These are phyloP conservation scores for Ophiostoma angusticollis DNA, from an alignment of 2,329 filamentous ascomycete species.

Conservation along the genomic window DNA sequence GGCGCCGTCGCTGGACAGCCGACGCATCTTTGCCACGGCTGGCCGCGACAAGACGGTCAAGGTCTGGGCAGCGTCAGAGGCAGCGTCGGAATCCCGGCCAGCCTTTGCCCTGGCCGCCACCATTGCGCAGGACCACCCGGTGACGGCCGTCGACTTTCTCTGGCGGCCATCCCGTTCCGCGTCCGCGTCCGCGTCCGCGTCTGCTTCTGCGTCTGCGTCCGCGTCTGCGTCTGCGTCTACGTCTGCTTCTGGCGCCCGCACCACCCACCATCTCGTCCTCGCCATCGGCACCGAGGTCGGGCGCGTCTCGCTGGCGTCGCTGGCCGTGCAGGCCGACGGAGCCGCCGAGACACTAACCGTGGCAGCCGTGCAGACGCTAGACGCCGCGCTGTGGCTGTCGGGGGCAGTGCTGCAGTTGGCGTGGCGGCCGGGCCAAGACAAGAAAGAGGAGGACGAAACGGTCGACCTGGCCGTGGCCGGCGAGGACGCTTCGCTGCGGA, in stretches of 20 bases:
- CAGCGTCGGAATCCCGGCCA: conserved; percentile 16
- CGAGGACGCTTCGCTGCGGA: conserved; percentile 47
- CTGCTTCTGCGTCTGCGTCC: too few relatives aligned
- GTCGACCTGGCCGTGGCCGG: conserved; percentile 41
- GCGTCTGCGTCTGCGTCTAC: too few relatives aligned
- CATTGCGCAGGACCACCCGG: conserved; percentile 43
- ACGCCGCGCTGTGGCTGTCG: conserved; percentile 38
- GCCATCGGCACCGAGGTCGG: conserved; percentile 47
- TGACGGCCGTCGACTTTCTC: conserved; percentile 61
- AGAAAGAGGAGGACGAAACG: background rate
- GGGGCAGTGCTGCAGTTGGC: conserved; percentile 54
- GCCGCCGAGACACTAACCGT: conserved; percentile 22
- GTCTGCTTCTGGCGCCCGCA: conserved; percentile 15
- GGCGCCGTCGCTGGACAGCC: conserved; percentile 42
- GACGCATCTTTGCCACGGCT: conserved; percentile 63
- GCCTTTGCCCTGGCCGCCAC: conserved; percentile 40
- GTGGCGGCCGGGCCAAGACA: conserved; percentile 40
- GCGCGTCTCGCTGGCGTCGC: conserved; percentile 28
- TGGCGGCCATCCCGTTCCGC: conserved; percentile 20
- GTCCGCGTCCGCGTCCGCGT: too few relatives aligned
- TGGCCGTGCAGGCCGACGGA: too few relatives aligned
- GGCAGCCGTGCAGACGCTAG: conserved; percentile 23
- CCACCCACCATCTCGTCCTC: conserved; percentile 26
- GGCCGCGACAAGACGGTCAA: conserved; percentile 79
- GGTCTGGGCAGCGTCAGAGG: conserved; percentile 41